Conservation (phyloP, 1,284 basidiomycete genomes). For the Ganoderma multipileum region DNA sequence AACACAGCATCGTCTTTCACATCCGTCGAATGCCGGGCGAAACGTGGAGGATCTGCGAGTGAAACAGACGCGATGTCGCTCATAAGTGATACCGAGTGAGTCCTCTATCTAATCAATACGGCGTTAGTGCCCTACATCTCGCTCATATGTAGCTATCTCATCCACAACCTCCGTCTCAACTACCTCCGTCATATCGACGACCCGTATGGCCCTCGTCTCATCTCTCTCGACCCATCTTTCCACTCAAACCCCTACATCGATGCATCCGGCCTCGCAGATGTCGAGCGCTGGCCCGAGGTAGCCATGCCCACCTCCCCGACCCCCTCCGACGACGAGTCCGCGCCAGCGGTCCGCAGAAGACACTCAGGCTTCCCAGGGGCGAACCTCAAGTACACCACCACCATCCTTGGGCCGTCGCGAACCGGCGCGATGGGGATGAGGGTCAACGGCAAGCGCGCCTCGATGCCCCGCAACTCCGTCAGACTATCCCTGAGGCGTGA, state of each 20-base stretch:
- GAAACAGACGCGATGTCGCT: slow-evolving; percentile 55
- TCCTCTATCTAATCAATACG: slow-evolving; percentile 11
- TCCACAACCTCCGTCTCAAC: slow-evolving; percentile 84
- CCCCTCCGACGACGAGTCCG: slow-evolving; percentile 68
- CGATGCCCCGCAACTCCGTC: slow-evolving; percentile 48
- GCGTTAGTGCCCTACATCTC: neutral
- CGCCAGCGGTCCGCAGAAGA: slow-evolving; percentile 43
- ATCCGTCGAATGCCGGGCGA: neutral
- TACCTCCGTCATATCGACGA: slow-evolving; percentile 91
- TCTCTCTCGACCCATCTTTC: slow-evolving; percentile 79
- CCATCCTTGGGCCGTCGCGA: slow-evolving; percentile 67
- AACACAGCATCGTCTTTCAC: neutral
- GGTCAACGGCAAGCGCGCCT: slow-evolving; percentile 43
- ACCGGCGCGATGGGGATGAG: slow-evolving; percentile 43
- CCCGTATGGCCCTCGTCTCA: slow-evolving; percentile 80
- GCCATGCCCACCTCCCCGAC: slow-evolving; percentile 70
- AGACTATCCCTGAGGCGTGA: slow-evolving; percentile 41
- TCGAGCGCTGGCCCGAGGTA: slow-evolving; percentile 86
- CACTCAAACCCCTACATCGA: slow-evolving; percentile 82
- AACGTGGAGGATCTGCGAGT: neutral
- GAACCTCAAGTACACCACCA: slow-evolving; percentile 82
- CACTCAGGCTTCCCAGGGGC: slow-evolving; percentile 64
- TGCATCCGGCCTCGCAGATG: slow-evolving; percentile 79
- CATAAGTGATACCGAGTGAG: slow-evolving; percentile 67
- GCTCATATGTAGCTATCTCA: slow-evolving; percentile 74